A percentile compares a stretch with the other conserved stretches of the same genome.
phyloP scores from a whole-genome alignment of 192 early-diverging fungal genomes.

The Podila minutissima region DNA sequence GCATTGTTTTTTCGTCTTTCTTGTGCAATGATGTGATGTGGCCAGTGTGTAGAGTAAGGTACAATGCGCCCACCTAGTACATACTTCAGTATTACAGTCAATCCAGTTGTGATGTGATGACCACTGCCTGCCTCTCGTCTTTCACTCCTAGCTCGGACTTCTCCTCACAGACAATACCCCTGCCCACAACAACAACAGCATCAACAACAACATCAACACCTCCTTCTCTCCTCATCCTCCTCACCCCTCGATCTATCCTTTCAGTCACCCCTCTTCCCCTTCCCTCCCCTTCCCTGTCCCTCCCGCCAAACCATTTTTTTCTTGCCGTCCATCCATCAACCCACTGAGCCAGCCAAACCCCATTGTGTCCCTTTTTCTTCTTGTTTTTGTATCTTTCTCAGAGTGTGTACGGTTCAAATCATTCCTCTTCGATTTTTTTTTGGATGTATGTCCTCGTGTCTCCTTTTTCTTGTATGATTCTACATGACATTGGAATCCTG shows the following conservation, averaged over 20 bases:
- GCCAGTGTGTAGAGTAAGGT: neutral
- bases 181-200: neutral
- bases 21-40: neutral
- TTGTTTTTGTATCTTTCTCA: neutral
- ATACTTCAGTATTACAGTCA: too few relatives aligned
- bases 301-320: neutral
- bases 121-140: too few relatives aligned
- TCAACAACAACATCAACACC: neutral
- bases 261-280: neutral
- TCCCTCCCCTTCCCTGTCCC: neutral
- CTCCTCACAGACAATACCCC: neutral
- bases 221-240: neutral
- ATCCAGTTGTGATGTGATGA: too few relatives aligned
- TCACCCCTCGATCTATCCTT: neutral
- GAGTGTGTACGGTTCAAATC: neutral
- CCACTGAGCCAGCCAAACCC: too few relatives aligned
- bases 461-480: slow-evolving; percentile 1
- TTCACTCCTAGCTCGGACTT: too few relatives aligned
- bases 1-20: neutral
- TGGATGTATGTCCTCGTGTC: neutral
- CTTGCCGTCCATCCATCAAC: neutral
- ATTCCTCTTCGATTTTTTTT: neutral
- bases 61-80: neutral
- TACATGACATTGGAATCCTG: slow-evolving; percentile 1
- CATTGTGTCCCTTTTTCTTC: neutral